Base-by-base conservation (phyloP, 2,329 filamentous ascomycete genomes). In the Tolypocladium pustulatum region DNA sequence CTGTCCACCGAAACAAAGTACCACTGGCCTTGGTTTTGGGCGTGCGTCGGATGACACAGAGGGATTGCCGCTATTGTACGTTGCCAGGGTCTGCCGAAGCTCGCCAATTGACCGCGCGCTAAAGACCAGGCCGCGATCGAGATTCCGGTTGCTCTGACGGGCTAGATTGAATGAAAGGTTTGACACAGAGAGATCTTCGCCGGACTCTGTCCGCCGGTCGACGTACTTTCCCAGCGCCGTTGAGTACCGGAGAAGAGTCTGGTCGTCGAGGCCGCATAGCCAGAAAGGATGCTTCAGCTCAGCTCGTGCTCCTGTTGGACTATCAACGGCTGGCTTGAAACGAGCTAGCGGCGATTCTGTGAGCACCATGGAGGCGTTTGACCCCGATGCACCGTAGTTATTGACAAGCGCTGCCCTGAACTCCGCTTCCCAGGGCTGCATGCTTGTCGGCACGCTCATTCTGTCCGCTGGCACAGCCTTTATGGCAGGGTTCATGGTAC, bases 1-100 rank as follows among this genome's bases (percentile, higher is more conserved):
- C 57, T 76, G 73, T 2, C 65, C 65, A 1, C 64, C 61, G 40
- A 66, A 76, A 57, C 69, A 71, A 0, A 77, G 58, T 0, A 77
- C 60, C 1, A 74, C 43, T 27, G 43, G 43, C 3, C 25, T 49
- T 22, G 22, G 7, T 5, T 5, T 25, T 30, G 6, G 25, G 15
- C 3, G 13, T 17, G 13, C 43, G 2, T 22, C 43, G 17, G 25
- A 27, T 6, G 13, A 17, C 0, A 49, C 13, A 1, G 43, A 9
- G 25, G 13, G 13, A 49, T 15, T 30, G 13, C 1, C 25, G 6
- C 43, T 17, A 10, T 30, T 27, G 15, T 49, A 27, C 13, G 30
- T 20, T 30, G 7, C 25, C 15, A 49, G 43, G 13, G 8, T 17
- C 6, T 49, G 43, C 13, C 25, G 25, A 49, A 49, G 43, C 25